Evolutionary conservation across 2,329 filamentous ascomycete genomes (phyloP).

Genomic region (Herpotrichia juniperi): DNA sequence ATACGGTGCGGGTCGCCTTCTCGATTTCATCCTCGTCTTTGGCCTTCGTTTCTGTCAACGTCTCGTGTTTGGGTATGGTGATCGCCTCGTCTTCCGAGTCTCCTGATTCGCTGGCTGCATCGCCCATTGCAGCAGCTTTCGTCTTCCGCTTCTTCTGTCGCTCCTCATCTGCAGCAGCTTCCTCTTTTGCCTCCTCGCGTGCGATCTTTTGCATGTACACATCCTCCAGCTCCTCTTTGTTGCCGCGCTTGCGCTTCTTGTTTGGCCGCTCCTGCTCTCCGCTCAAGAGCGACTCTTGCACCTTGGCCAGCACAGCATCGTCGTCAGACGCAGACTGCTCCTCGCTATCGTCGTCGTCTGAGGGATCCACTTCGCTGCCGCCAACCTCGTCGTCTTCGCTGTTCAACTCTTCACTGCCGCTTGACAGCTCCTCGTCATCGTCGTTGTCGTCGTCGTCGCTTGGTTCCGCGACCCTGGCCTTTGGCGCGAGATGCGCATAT

Average conservation of each 20-base stretch:
- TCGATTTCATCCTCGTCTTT: constrained; percentile 68
- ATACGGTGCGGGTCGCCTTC: constrained; percentile 88
- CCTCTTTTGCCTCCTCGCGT: constrained; percentile 51
- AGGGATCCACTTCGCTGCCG: constrained; percentile 34
- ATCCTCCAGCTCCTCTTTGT: constrained; percentile 72
- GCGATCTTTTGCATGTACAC: constrained; percentile 72
- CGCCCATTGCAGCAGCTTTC: constrained; percentile 21
- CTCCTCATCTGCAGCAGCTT: constrained; percentile 46
- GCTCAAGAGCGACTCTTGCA: constrained; percentile 30
- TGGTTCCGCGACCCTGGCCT: constrained; percentile 31
- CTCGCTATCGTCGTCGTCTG: constrained; percentile 26
- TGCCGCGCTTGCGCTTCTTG: constrained; percentile 58
- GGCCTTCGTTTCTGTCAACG: constrained; percentile 45
- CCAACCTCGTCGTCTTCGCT: constrained; percentile 42
- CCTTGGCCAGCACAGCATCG: constrained; percentile 30
- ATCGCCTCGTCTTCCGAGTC: constrained; percentile 58
- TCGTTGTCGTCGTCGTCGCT: constrained; percentile 60
- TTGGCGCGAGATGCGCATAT: constrained; percentile 38
- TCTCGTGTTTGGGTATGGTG: constrained; percentile 59
- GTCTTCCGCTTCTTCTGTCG: constrained; percentile 33
- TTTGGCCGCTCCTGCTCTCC: constrained; percentile 35
- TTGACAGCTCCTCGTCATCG: constrained; percentile 39
- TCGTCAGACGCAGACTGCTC: constrained; percentile 25
- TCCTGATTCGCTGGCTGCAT: constrained; percentile 16
- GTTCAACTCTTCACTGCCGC: constrained; percentile 22